Conservation (phyloP, 2,329 filamentous ascomycete species). For the Pestalotiopsis sp. region DNA sequence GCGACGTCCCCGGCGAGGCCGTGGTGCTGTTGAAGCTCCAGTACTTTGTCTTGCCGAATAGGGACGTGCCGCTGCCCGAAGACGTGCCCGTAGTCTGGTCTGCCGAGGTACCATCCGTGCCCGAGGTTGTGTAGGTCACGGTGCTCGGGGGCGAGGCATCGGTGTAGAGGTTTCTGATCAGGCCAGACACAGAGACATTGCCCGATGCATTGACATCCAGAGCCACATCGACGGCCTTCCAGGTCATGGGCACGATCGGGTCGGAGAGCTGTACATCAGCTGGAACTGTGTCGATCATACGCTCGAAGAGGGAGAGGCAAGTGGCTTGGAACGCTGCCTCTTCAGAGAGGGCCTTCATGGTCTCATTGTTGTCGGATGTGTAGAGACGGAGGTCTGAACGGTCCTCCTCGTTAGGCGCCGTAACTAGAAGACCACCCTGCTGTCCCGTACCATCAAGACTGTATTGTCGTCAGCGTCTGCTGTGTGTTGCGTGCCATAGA, state of each 20-base stretch:
- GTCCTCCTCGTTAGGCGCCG: not conserved
- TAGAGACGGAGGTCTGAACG: constrained; percentile 8
- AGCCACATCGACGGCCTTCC: constrained; percentile 6
- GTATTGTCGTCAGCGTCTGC: not conserved
- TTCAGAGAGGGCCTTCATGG: constrained; percentile 6
- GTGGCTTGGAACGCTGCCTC: constrained; percentile 1
- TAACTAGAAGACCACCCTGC: not conserved
- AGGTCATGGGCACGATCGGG: constrained; percentile 6
- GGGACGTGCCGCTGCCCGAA: not conserved
- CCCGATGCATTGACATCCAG: not conserved
- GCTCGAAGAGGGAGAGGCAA: constrained; percentile 4
- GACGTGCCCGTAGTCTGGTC: not conserved
- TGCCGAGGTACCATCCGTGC: not conserved
- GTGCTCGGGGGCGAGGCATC: not conserved
- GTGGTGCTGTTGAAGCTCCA: not conserved
- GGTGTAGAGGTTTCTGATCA: constrained; percentile 7
- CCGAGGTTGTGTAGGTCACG: not conserved
- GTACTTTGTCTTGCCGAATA: not conserved
- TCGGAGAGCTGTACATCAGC: not conserved
- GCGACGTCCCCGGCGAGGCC: not conserved
- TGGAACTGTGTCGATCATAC: constrained; percentile 5
- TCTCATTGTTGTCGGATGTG: constrained; percentile 3
- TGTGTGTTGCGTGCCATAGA: not conserved
- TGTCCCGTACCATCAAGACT: not conserved
- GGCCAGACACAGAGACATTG: constrained; percentile 1